Base-by-base conservation (phyloP, 2,329 filamentous ascomycete genomes). In the Akanthomyces muscarius region DNA sequence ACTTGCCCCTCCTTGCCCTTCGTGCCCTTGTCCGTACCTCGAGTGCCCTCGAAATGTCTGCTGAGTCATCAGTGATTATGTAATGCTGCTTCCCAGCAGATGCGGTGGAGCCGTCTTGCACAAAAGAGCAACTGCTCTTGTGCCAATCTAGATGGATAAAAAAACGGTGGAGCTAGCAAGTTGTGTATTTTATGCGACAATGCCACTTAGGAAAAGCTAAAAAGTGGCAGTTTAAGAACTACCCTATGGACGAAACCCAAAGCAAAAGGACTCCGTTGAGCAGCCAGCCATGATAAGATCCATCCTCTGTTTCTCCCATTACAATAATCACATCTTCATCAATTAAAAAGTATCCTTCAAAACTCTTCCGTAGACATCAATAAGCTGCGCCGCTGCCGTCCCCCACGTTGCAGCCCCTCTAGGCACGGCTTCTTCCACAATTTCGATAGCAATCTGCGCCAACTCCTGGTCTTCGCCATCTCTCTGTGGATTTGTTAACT, bases 51-150 rank as follows among this genome's bases (percentile, higher is more conserved):
- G 25, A 28, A 38, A 50, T 48, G 47, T 61, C 44, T 57, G 59
- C 60, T 51, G 21, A 55, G 60, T 66, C 62, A 65, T 42, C 33
- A 7, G 6, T 18, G 41, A 61, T 68, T 62, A 65, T 51, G 53
- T 57, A 60, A 54, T 50, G 38, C 51, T 7, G 76, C 76, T 1
- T 86, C 88, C 71, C 7, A 18, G 57, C 5, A 7, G 5, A 53
- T 44, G 44, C 58, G 54, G 33, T 23, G n/a, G 30, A 36, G 44
- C 50, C 5, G 30, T 10, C 16, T 21, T 56, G 48, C 53, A 63
- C 52, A 58, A 64, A 61, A 51, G 16, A 38, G 45, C 28, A 58
- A 59, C 21, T 45, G 47, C 25, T 23, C 54, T 60, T 56, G 28
- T 56, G 55, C 48, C 47, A 44, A 13, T 18, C 33, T 18, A 59